Conservation (phyloP, 176 grass and related monocot genomes). For the Saccharum spontaneum region DNA sequence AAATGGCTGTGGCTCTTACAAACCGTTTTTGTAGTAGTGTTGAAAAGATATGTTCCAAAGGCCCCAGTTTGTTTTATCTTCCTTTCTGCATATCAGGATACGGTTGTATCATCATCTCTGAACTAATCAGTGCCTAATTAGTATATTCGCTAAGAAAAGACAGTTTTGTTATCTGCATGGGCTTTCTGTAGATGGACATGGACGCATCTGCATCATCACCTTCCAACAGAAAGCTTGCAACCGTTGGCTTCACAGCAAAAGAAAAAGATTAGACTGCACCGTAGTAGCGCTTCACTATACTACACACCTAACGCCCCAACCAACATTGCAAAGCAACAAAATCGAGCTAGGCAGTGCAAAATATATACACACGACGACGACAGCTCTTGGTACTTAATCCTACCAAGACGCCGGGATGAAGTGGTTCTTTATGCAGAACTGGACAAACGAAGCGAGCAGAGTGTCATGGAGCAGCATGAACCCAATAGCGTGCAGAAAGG, state of each 20-base stretch:
- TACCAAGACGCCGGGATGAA: not conserved
- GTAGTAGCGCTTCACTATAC: not conserved
- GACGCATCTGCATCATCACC: slow-evolving; percentile 8
- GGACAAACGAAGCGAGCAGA: not conserved
- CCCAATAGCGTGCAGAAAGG: slow-evolving; percentile 26
- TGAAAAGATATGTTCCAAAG: not conserved
- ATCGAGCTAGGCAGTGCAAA: not conserved
- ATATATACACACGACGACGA: not conserved
- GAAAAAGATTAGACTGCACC: not conserved
- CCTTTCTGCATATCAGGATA: not conserved
- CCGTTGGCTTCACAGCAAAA: not conserved
- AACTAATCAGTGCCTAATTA: not conserved
- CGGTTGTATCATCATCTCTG: not conserved
- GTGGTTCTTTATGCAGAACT: not conserved
- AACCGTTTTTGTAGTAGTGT: too few relatives aligned
- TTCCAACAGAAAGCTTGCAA: slow-evolving; percentile 8
- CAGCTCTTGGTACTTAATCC: not conserved
- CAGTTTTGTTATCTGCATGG: not conserved
- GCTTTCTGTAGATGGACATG: slow-evolving; percentile 17
- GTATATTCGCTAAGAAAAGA: not conserved
- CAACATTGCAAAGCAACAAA: slow-evolving; percentile 4
- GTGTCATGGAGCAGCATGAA: slow-evolving; percentile 17
- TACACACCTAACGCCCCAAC: not conserved
- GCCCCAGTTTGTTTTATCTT: not conserved
- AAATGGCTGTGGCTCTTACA: too few relatives aligned